Conservation (phyloP, 176 grass and related monocot genomes). For the Tillandsia fasciculata region DNA sequence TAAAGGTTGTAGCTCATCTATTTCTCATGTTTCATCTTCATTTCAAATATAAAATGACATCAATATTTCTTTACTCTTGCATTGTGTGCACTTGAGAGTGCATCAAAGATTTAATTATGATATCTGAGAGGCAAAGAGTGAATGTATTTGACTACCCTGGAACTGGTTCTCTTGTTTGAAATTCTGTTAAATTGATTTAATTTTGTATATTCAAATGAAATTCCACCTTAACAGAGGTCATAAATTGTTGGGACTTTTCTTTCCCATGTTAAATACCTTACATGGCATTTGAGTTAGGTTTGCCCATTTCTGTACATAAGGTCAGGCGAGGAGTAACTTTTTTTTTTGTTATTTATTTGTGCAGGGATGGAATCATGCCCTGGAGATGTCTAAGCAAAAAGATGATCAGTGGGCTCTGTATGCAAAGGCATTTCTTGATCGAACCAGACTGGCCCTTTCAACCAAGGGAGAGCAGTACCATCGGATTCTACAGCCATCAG, state of each 20-base stretch:
- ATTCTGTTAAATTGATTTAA: neutral
- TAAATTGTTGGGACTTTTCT: too few relatives aligned
- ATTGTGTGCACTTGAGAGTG: neutral
- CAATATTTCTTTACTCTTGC: neutral
- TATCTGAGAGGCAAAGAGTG: neutral
- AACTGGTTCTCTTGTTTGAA: constrained; percentile 2
- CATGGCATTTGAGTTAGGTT: neutral
- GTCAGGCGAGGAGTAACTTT: constrained; percentile 14
- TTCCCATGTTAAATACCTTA: neutral
- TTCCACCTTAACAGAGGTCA: too few relatives aligned
- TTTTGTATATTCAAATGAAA: neutral
- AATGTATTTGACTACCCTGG: neutral
- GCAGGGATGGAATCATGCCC: constrained; percentile 86
- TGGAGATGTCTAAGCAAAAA: constrained; percentile 69
- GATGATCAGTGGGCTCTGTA: constrained; percentile 78
- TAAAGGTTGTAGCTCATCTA: constrained; percentile 59
- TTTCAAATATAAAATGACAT: neutral
- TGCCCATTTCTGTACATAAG: constrained; percentile 5
- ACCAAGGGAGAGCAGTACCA: constrained; percentile 85
- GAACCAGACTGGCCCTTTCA: constrained; percentile 80
- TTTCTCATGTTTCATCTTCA: constrained; percentile 12
- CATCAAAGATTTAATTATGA: neutral
- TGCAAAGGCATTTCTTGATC: constrained; percentile 93
- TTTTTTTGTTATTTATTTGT: constrained; percentile 17
- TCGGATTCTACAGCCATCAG: constrained; percentile 77